phyloP scores from a whole-genome alignment of 345 rosid genomes.

The Dimocarpus longan region DNA sequence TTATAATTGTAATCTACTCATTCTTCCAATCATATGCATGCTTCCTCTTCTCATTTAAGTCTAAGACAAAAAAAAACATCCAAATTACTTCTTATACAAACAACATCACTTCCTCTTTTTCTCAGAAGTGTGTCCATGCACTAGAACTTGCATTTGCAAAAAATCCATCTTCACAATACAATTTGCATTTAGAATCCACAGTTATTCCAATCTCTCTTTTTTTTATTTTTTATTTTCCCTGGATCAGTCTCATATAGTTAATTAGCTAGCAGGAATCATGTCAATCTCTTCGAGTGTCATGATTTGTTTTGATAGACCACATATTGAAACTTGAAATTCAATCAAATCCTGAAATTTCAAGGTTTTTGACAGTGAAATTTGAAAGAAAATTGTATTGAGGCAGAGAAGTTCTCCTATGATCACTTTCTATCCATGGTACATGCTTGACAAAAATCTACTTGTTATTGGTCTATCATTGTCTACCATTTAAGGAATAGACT shows the following conservation, averaged over 20 bases:
- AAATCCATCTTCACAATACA: neutral
- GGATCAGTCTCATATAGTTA: neutral
- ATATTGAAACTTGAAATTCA: neutral
- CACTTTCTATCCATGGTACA: neutral
- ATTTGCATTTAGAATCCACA: neutral
- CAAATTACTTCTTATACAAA: neutral
- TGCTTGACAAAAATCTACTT: neutral
- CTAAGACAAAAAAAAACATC: neutral
- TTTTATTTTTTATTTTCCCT: neutral
- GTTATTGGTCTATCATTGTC: neutral
- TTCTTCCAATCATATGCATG: neutral
- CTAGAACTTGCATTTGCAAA: neutral
- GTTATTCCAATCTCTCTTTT: too few relatives aligned
- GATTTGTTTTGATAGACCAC: neutral
- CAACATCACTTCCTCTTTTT: neutral
- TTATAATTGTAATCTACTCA: neutral
- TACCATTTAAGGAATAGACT: neutral
- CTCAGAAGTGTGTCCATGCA: constrained; percentile 7
- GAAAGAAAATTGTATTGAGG: neutral
- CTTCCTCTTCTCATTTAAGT: neutral
- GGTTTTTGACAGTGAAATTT: neutral
- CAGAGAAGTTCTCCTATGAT: neutral
- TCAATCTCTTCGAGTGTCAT: neutral
- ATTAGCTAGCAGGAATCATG: neutral
- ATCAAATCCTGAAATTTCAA: neutral